phyloP scores from a whole-genome alignment of 208 protist species.

The Trypanosoma scelopori region DNA sequence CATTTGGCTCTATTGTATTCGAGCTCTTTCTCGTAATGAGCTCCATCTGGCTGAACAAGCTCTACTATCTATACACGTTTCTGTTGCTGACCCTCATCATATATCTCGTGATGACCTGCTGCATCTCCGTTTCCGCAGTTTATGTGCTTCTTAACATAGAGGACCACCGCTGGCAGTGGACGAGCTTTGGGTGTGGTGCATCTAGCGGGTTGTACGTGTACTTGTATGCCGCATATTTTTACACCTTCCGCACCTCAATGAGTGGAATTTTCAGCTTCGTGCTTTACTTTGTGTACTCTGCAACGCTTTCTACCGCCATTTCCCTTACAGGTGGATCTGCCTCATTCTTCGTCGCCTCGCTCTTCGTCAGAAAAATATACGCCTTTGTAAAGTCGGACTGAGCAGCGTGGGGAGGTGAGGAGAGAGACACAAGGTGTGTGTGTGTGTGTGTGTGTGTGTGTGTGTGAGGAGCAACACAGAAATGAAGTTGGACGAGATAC shows the following conservation, averaged over 20 bases:
- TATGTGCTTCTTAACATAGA: conserved; percentile 95
- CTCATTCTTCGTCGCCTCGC: conserved; percentile 36
- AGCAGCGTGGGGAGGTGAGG: neutral
- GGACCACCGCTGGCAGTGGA: conserved; percentile 94
- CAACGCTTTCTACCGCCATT: conserved; percentile 23
- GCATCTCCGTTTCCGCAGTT: conserved; percentile 84
- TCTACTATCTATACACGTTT: conserved; percentile 97
- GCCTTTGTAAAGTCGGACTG: conserved; percentile 48
- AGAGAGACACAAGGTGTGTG: conserved; percentile 4
- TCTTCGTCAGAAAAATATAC: conserved; percentile 60
- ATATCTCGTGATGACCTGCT: conserved; percentile 87
- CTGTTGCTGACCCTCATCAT: conserved; percentile 91
- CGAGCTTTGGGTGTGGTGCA: conserved; percentile 80
- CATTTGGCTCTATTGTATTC: conserved; percentile 95
- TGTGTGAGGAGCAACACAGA: too few relatives aligned
- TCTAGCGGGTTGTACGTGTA: conserved; percentile 87
- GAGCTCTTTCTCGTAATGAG: conserved; percentile 96
- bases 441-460: too few relatives aligned
- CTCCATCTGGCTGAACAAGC: conserved; percentile 96
- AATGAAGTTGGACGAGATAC: too few relatives aligned
- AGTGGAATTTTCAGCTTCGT: conserved; percentile 84
- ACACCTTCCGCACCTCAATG: conserved; percentile 88
- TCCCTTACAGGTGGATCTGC: conserved; percentile 42
- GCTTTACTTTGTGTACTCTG: conserved; percentile 91
- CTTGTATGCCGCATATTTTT: conserved; percentile 93